A percentile compares a stretch with the other conserved stretches of the same genome.
phyloP scores from a whole-genome alignment of 2,329 filamentous ascomycete genomes.

The Aspergillus texensis region DNA sequence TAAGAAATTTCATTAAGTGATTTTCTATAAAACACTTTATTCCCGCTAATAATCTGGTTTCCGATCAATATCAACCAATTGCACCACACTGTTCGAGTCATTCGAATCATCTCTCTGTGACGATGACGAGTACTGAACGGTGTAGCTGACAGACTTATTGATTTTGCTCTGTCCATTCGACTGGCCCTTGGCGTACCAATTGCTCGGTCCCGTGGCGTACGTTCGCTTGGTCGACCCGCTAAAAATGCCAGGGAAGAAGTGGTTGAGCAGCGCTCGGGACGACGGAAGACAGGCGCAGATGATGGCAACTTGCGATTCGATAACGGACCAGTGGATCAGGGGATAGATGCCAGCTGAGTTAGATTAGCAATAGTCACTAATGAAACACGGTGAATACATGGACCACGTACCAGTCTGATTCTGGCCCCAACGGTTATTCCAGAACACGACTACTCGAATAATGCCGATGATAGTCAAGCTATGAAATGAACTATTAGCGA shows the following conservation, averaged over 20 bases:
- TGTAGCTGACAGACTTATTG: constrained; percentile 29
- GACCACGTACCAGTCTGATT: constrained; percentile 20
- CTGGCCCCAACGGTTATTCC: constrained; percentile 25
- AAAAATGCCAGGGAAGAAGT: constrained; percentile 22
- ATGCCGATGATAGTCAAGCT: constrained; percentile 29
- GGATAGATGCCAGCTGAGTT: constrained; percentile 23
- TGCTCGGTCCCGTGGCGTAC: constrained; percentile 12
- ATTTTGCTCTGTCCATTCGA: constrained; percentile 20
- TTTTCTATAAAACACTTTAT: background rate
- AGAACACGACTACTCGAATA: constrained; percentile 31
- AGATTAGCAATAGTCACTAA: background rate
- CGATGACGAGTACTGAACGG: constrained; percentile 24
- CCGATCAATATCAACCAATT: background rate
- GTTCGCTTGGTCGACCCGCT: constrained; percentile 15
- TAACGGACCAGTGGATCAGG: constrained; percentile 32
- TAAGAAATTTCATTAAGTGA: background rate
- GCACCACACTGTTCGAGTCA: background rate
- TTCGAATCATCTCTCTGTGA: constrained; percentile 7
- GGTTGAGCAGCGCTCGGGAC: constrained; percentile 25
- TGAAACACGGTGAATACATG: background rate
- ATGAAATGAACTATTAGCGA: background rate
- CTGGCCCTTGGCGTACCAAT: background rate
- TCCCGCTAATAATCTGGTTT: background rate
- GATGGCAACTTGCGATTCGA: constrained; percentile 30
- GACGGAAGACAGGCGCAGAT: constrained; percentile 31